Conservation (phyloP, 148 eudicot genomes). For the Persicaria maculosa region DNA sequence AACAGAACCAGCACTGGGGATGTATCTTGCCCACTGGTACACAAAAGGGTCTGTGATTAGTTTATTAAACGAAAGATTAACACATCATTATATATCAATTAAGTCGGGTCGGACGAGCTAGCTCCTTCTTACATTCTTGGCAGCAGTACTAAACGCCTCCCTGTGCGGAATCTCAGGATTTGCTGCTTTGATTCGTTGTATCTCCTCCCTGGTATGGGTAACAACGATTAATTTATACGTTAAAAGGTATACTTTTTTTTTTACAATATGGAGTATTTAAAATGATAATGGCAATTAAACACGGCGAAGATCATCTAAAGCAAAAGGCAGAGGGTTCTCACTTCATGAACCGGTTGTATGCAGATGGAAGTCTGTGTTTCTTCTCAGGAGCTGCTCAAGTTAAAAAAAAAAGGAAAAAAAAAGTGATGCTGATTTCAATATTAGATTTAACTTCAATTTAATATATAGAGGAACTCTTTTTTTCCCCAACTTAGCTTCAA, state of each 20-base stretch:
- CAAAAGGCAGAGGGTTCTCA: constrained; percentile 19
- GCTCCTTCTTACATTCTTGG: constrained; percentile 57
- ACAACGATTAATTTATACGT: no score
- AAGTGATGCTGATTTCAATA: background rate
- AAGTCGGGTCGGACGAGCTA: no score
- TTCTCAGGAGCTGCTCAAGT: constrained; percentile 86
- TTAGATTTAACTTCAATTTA: background rate
- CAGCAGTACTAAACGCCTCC: constrained; percentile 95
- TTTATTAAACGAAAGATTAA: background rate
- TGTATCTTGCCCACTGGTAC: constrained; percentile 12
- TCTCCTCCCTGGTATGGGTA: constrained; percentile 76
- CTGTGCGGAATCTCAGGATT: constrained; percentile 92
- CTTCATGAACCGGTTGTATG: constrained; percentile 98
- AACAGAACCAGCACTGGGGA: constrained; percentile 8
- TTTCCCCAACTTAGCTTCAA: background rate
- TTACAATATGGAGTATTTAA: background rate
- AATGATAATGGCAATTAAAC: background rate
- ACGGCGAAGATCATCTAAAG: background rate
- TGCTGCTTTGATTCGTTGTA: constrained; percentile 85
- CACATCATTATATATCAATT: background rate
- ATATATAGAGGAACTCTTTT: background rate
- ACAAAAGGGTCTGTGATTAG: background rate
- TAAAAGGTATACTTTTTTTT: no score
- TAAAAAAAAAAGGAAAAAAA: background rate
- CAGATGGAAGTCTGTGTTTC: constrained; percentile 96